Evolutionary conservation across 257 asterid genomes (phyloP).

Genomic region (Capsicum pubescens): DNA sequence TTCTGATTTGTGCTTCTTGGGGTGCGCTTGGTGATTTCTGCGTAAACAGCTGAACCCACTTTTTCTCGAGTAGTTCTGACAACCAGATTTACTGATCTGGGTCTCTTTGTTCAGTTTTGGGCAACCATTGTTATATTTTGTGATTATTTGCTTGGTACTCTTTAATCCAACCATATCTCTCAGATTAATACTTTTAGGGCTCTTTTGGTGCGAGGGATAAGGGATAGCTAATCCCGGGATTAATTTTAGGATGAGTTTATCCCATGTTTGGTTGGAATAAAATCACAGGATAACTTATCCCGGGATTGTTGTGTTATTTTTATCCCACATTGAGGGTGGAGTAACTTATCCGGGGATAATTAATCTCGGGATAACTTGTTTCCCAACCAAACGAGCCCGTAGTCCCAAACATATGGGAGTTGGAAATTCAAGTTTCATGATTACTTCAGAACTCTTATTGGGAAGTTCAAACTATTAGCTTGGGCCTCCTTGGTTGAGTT

Average conservation of each 20-base stretch:
- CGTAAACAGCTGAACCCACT: not conserved
- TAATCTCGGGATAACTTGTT: too few relatives aligned
- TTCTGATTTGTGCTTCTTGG: not conserved
- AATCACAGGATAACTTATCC: too few relatives aligned
- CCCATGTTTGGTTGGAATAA: too few relatives aligned
- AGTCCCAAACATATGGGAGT: not conserved
- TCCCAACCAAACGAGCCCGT: not conserved
- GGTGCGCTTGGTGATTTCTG: not conserved
- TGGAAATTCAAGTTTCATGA: slow-evolving; percentile 3
- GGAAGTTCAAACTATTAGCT: not conserved
- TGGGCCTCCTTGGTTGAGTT: not conserved
- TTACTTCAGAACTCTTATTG: not conserved
- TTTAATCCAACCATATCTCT: slow-evolving; percentile 5
- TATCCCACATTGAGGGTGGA: too few relatives aligned
- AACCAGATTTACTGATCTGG: not conserved
- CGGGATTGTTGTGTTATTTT: too few relatives aligned
- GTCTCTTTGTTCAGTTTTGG: not conserved
- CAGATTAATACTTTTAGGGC: not conserved
- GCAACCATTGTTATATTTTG: not conserved
- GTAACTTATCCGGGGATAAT: too few relatives aligned
- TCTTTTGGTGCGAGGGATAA: too few relatives aligned
- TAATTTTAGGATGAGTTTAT: too few relatives aligned
- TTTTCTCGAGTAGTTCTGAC: not conserved
- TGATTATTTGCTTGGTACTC: not conserved
- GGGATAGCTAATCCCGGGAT: too few relatives aligned